A percentile compares a stretch with the other conserved stretches of the same genome.
These are phyloP conservation scores for Vigna angularis DNA, from an alignment of 306 rosid genomes.

Conservation along the genomic window DNA sequence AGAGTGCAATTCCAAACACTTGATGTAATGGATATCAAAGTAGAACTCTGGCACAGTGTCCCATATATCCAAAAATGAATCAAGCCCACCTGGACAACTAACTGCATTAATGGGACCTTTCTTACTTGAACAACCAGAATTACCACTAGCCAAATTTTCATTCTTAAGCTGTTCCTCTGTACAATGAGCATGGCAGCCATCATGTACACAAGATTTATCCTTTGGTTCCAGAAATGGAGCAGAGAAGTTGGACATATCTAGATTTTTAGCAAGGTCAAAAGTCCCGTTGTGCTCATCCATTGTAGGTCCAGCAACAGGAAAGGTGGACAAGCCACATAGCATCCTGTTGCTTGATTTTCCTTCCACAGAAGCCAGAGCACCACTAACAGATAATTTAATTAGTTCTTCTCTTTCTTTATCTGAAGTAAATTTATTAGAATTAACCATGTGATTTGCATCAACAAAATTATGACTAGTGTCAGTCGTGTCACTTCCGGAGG, in stretches of 20 bases:
- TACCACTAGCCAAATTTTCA: slow-evolving; percentile 47
- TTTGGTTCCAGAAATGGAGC: slow-evolving; percentile 46
- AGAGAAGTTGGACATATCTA: slow-evolving; percentile 37
- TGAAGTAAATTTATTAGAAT: slow-evolving; percentile 49
- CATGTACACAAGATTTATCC: slow-evolving; percentile 45
- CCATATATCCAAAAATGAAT: slow-evolving; percentile 91
- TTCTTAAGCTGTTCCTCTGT: slow-evolving; percentile 45
- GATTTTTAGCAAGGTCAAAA: slow-evolving; percentile 47
- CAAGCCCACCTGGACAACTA: slow-evolving; percentile 75
- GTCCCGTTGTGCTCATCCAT: slow-evolving; percentile 47
- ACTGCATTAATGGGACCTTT: slow-evolving; percentile 82
- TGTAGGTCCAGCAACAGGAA: slow-evolving; percentile 50
- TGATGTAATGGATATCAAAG: slow-evolving; percentile 83
- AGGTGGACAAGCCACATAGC: slow-evolving; percentile 45
- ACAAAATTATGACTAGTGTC: slow-evolving; percentile 53
- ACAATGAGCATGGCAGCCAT: slow-evolving; percentile 45
- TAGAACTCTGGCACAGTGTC: slow-evolving; percentile 69
- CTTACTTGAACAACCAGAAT: slow-evolving; percentile 46
- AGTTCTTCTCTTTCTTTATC: slow-evolving; percentile 47
- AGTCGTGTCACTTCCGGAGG: slow-evolving; percentile 62
- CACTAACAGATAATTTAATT: slow-evolving; percentile 48
- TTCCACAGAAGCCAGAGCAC: slow-evolving; percentile 48
- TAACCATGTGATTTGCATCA: slow-evolving; percentile 45
- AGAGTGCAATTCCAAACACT: slow-evolving; percentile 71
- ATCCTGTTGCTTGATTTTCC: slow-evolving; percentile 47